Conservation (phyloP, 2,329 filamentous ascomycete species). For the Aureobasidium sp. region DNA sequence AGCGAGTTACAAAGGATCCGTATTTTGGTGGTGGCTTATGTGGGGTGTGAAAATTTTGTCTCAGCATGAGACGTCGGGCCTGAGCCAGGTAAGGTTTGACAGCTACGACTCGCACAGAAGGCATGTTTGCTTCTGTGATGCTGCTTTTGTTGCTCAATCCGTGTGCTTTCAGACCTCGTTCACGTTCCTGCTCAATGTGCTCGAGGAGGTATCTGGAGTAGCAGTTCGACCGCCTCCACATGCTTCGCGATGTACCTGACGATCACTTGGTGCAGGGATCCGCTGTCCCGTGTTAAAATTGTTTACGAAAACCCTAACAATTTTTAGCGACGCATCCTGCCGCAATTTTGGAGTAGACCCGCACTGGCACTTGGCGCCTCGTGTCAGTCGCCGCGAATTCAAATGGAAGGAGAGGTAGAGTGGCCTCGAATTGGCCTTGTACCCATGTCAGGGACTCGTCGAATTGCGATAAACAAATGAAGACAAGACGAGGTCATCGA, state of each 20-base stretch:
- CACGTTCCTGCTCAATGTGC: neutral
- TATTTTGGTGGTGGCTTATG: neutral
- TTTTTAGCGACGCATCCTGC: slow-evolving; percentile 9
- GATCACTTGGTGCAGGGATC: slow-evolving; percentile 7
- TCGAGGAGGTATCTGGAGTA: neutral
- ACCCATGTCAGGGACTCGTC: neutral
- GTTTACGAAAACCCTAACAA: slow-evolving; percentile 2
- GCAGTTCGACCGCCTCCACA: neutral
- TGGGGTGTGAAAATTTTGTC: neutral
- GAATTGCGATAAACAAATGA: neutral
- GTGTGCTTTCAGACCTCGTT: neutral
- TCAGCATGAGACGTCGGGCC: slow-evolving; percentile 8
- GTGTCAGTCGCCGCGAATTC: slow-evolving; percentile 7
- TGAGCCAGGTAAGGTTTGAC: neutral
- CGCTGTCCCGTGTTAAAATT: neutral
- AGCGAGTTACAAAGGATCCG: neutral
- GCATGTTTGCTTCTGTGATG: neutral
- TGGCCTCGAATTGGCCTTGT: neutral
- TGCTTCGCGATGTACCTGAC: neutral
- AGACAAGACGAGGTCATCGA: neutral
- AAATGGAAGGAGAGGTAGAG: neutral
- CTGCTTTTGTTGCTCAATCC: neutral
- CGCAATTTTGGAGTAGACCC: slow-evolving; percentile 9
- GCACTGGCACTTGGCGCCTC: slow-evolving; percentile 8
- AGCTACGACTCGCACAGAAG: neutral